Evolutionary conservation across 495 filamentous ascomycete genomes (phyloP).

Genomic region (Aeminium ludgeri): DNA sequence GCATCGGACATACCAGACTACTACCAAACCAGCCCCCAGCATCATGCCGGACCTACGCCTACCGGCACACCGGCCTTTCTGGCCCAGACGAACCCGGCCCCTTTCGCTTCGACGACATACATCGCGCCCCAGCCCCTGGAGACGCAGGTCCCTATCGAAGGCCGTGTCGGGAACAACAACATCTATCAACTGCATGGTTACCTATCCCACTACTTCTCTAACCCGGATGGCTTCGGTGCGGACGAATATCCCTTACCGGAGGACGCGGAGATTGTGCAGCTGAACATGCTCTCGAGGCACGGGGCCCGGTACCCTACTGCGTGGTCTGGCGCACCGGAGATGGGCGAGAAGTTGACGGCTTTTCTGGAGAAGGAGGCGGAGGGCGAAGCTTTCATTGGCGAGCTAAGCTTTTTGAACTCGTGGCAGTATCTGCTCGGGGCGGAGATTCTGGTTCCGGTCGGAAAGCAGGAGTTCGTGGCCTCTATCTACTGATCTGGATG

Average conservation of each 20-base stretch:
- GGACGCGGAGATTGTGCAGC: constrained; percentile 10
- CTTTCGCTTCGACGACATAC: constrained; percentile 34
- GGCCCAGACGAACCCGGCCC: constrained; percentile 36
- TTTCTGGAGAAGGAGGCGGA: constrained; percentile 8
- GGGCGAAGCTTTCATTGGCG: constrained; percentile 26
- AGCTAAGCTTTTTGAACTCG: constrained; percentile 33
- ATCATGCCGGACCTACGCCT: constrained; percentile 33
- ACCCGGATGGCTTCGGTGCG: constrained; percentile 16
- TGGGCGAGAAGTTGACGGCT: constrained; percentile 23
- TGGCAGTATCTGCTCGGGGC: constrained; percentile 35
- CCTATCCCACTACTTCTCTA: constrained; percentile 29
- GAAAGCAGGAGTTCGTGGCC: constrained; percentile 23
- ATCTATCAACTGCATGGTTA: constrained; percentile 41
- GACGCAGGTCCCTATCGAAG: constrained; percentile 36
- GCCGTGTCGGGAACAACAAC: constrained; percentile 29
- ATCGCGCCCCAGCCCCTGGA: constrained; percentile 40
- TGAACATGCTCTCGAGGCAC: constrained; percentile 16
- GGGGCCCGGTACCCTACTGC: constrained; percentile 16
- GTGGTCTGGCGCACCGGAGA: constrained; percentile 15
- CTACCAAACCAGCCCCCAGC: constrained; percentile 35
- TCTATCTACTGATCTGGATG: neutral
- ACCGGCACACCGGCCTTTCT: constrained; percentile 40
- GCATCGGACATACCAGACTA: constrained; percentile 23
- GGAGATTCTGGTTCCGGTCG: constrained; percentile 36
- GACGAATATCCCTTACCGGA: constrained; percentile 15